Evolutionary conservation across 225 moss, liverwort and hornwort genomes (phyloP).

Genomic region (Physcomitrium patens): DNA sequence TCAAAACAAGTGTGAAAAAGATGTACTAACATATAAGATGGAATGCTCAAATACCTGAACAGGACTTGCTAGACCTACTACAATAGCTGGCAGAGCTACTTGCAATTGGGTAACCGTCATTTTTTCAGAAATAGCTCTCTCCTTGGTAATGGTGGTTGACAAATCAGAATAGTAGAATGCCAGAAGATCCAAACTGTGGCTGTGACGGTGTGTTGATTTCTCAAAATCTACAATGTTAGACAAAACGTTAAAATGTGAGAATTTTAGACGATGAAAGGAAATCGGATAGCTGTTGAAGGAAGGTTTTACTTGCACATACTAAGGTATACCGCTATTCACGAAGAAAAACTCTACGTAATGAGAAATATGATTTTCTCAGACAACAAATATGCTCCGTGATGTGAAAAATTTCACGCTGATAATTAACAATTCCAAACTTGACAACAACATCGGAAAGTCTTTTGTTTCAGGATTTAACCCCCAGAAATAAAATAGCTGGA

Average conservation of each 20-base stretch:
- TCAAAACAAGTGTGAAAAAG: neutral
- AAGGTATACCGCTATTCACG: neutral
- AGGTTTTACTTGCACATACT: too few relatives aligned
- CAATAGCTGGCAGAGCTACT: slow-evolving; percentile 56
- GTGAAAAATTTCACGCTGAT: slow-evolving; percentile 11
- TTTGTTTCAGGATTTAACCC: slow-evolving; percentile 41
- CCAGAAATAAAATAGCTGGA: slow-evolving; percentile 58
- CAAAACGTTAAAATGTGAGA: neutral
- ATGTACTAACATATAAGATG: neutral
- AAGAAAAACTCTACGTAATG: neutral
- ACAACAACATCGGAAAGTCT: slow-evolving; percentile 1
- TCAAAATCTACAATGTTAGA: slow-evolving; percentile 52
- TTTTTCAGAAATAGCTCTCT: slow-evolving; percentile 28
- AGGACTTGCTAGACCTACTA: slow-evolving; percentile 71
- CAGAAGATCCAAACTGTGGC: slow-evolving; percentile 70
- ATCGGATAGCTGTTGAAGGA: neutral
- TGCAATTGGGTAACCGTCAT: slow-evolving; percentile 47
- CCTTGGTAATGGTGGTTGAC: slow-evolving; percentile 10
- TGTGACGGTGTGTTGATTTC: slow-evolving; percentile 63
- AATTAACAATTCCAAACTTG: neutral
- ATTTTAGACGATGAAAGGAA: neutral
- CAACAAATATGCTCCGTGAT: too few relatives aligned
- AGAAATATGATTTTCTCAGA: too few relatives aligned
- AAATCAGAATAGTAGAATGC: slow-evolving; percentile 62
- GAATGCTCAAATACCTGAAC: slow-evolving; percentile 54